Evolutionary conservation across 805 yeast genomes (phyloP).

Genomic region (Wickerhamomyces canadensis): DNA sequence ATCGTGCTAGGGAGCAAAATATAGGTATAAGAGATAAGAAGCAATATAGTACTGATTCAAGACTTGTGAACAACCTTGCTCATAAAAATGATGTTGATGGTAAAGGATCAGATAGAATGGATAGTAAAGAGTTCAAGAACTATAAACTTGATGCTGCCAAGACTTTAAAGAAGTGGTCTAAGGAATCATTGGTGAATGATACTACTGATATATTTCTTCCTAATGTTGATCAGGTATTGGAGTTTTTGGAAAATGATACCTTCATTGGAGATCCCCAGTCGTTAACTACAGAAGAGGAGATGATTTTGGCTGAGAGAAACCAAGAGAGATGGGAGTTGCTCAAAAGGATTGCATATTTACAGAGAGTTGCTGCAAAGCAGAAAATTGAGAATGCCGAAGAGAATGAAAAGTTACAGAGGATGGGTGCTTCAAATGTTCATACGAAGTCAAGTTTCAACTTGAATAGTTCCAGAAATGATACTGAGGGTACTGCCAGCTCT

Average conservation of each 20-base stretch:
- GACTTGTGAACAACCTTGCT: slow-evolving; percentile 60
- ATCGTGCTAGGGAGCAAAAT: slow-evolving; percentile 85
- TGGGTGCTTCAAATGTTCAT: slow-evolving; percentile 4
- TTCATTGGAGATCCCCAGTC: slow-evolving; percentile 24
- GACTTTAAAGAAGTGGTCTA: slow-evolving; percentile 53
- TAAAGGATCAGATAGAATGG: slow-evolving; percentile 62
- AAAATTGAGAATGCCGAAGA: slow-evolving; percentile 35
- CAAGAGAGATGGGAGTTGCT: slow-evolving; percentile 65
- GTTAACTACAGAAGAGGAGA: slow-evolving; percentile 33
- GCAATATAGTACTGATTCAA: slow-evolving; percentile 71
- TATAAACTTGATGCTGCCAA: slow-evolving; percentile 50
- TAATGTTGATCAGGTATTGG: slow-evolving; percentile 47
- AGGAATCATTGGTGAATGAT: slow-evolving; percentile 32
- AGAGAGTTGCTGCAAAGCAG: slow-evolving; percentile 54
- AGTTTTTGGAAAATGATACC: slow-evolving; percentile 44
- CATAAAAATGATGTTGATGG: slow-evolving; percentile 78
- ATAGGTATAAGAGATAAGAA: slow-evolving; percentile 80
- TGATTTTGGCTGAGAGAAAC: slow-evolving; percentile 36
- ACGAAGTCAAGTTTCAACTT: background rate
- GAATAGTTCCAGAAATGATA: too few species aligned
- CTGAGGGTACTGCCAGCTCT: background rate
- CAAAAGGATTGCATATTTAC: slow-evolving; percentile 65
- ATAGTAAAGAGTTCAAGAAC: slow-evolving; percentile 35
- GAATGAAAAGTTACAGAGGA: slow-evolving; percentile 27
- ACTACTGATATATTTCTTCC: slow-evolving; percentile 45